phyloP scores from a whole-genome alignment of 495 filamentous ascomycete species.

The Trichoderma asperelloides region DNA sequence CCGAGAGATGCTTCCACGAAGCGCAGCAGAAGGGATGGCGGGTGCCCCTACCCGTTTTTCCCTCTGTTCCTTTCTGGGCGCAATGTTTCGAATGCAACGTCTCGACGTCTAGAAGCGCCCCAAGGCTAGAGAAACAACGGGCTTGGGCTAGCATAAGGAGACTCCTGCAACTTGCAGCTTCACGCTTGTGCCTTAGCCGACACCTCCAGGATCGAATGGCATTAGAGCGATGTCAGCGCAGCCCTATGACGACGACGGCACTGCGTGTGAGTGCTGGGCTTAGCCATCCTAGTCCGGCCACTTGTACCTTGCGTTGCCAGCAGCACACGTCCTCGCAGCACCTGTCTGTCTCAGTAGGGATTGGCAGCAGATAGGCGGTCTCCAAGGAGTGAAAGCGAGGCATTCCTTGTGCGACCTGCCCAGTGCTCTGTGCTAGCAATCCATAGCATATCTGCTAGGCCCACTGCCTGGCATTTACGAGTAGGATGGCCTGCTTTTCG shows the following conservation, averaged over 20 bases:
- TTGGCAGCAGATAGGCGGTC: too few relatives aligned
- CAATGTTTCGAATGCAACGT: conserved; percentile 8
- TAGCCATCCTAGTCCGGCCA: not conserved
- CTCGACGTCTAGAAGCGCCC: conserved; percentile 5
- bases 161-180: not conserved
- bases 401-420: too few relatives aligned
- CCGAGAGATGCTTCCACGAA: conserved; percentile 2
- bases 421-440: too few relatives aligned
- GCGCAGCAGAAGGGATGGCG: not conserved
- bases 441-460: too few relatives aligned
- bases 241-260: conserved; percentile 5
- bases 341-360: too few relatives aligned
- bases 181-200: not conserved
- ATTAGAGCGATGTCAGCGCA: not conserved
- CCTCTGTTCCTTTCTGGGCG: conserved; percentile 1
- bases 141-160: not conserved
- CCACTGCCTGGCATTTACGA: not conserved
- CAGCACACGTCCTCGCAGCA: not conserved
- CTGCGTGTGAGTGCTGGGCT: not conserved
- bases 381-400: too few relatives aligned
- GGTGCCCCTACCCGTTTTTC: not conserved
- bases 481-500: not conserved
- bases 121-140: too few relatives aligned
- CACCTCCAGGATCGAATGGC: not conserved
- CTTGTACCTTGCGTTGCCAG: not conserved